These are phyloP conservation scores for Talaromyces islandicus DNA, from an alignment of 2,329 filamentous ascomycete genomes.

Conservation along the genomic window DNA sequence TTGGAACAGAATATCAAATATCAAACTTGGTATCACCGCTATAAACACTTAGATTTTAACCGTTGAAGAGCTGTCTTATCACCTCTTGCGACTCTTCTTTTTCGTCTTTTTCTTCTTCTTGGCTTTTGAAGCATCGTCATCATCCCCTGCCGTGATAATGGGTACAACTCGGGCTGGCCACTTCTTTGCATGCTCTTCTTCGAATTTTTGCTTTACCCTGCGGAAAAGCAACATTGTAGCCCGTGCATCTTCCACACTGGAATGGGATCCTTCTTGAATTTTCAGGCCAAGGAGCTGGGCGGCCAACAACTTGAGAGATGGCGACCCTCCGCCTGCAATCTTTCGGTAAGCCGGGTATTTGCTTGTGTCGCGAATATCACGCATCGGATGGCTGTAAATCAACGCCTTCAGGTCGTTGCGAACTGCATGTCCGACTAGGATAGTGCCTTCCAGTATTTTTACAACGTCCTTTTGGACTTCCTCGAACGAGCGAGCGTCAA, in stretches of 20 bases:
- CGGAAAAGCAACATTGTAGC: slow-evolving; percentile 87
- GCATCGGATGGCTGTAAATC: slow-evolving; percentile 68
- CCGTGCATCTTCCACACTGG: slow-evolving; percentile 69
- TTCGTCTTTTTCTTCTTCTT: slow-evolving; percentile 43
- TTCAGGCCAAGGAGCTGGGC: slow-evolving; percentile 52
- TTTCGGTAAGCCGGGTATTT: slow-evolving; percentile 69
- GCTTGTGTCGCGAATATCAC: slow-evolving; percentile 79
- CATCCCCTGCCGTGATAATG: slow-evolving; percentile 25
- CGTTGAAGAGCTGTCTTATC: slow-evolving; percentile 14
- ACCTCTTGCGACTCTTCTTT: slow-evolving; percentile 40
- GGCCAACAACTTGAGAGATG: slow-evolving; percentile 52
- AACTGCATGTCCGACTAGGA: slow-evolving; percentile 79
- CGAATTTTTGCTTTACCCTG: slow-evolving; percentile 76
- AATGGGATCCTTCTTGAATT: slow-evolving; percentile 57
- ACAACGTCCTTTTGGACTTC: slow-evolving; percentile 70
- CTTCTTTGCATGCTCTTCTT: slow-evolving; percentile 67
- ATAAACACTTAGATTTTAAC: neutral
- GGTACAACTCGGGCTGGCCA: slow-evolving; percentile 43
- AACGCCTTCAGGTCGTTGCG: slow-evolving; percentile 71
- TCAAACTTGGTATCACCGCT: slow-evolving; percentile 7
- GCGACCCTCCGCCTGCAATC: slow-evolving; percentile 42
- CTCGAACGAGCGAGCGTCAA: slow-evolving; percentile 62
- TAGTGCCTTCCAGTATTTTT: slow-evolving; percentile 60
- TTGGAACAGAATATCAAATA: slow-evolving; percentile 6
- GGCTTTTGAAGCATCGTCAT: slow-evolving; percentile 29